phyloP scores from a whole-genome alignment of 1,284 basidiomycete species.

The Trichosporon sp. region DNA sequence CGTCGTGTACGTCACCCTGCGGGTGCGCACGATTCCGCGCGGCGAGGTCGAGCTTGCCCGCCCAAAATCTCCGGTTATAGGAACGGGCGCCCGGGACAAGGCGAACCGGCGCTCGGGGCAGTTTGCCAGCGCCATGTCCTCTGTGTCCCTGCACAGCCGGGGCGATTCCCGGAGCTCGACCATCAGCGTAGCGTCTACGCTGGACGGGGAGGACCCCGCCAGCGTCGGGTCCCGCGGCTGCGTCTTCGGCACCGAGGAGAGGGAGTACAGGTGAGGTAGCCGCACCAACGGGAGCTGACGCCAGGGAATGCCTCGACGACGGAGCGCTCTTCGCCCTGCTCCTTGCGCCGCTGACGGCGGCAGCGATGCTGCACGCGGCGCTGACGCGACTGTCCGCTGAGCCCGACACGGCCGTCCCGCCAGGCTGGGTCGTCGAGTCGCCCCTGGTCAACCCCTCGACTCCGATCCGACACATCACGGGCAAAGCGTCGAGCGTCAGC shows the following conservation, averaged over 20 bases:
- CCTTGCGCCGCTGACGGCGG: slow-evolving; percentile 73
- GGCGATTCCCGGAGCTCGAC: slow-evolving; percentile 3
- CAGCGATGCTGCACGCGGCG: slow-evolving; percentile 63
- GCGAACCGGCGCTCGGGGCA: slow-evolving; percentile 17
- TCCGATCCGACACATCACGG: slow-evolving; percentile 48
- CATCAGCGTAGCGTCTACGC: neutral
- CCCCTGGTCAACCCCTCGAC: slow-evolving; percentile 60
- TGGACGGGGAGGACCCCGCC: slow-evolving; percentile 35
- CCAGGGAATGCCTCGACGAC: slow-evolving; percentile 76
- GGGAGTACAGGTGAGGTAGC: slow-evolving; percentile 51
- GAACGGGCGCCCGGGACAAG: neutral
- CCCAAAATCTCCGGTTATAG: slow-evolving; percentile 1
- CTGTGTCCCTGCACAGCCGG: neutral
- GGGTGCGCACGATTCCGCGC: slow-evolving; percentile 35
- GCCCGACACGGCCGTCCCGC: slow-evolving; percentile 58
- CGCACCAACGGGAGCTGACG: slow-evolving; percentile 18
- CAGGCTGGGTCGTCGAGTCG: slow-evolving; percentile 73
- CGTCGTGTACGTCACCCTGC: slow-evolving; percentile 28
- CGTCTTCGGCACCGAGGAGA: slow-evolving; percentile 56
- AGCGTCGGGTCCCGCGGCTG: slow-evolving; percentile 42
- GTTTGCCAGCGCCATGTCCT: neutral
- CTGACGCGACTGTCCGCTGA: slow-evolving; percentile 55
- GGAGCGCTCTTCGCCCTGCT: slow-evolving; percentile 78
- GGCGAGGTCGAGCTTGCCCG: slow-evolving; percentile 39
- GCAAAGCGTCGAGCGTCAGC: slow-evolving; percentile 37